Percentiles rank a stretch among this genome's conserved stretches.
These are phyloP conservation scores for Pezicula neosporulosa DNA, from an alignment of 2,329 filamentous ascomycete genomes.

Conservation along the genomic window DNA sequence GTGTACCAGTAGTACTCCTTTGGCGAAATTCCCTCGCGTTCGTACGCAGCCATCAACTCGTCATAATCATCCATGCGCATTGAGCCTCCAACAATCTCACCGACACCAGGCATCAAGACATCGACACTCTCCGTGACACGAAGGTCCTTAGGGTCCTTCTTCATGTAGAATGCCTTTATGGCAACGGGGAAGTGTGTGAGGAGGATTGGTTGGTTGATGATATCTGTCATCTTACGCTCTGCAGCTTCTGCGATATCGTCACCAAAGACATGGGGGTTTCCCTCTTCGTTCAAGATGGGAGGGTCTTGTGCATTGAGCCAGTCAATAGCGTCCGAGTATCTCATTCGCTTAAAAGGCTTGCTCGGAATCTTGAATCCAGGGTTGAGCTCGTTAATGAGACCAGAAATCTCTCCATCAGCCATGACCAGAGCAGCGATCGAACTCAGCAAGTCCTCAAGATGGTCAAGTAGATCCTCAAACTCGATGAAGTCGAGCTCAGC, in stretches of 20 bases:
- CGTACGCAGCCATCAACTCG: conserved; percentile 84
- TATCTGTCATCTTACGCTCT: conserved; percentile 95
- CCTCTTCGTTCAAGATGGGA: conserved; percentile 86
- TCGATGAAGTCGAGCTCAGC: conserved; percentile 94
- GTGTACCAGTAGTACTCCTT: conserved; percentile 97
- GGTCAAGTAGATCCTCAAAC: conserved; percentile 82
- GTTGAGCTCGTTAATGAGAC: conserved; percentile 82
- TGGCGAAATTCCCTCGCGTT: conserved; percentile 80
- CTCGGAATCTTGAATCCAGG: conserved; percentile 79
- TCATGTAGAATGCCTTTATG: conserved; percentile 99
- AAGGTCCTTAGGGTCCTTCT: conserved; percentile 73
- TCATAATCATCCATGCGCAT: conserved; percentile 96
- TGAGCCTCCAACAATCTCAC: conserved; percentile 92
- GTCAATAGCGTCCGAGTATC: conserved; percentile 87
- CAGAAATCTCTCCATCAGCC: conserved; percentile 68
- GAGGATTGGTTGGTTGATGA: conserved; percentile 92
- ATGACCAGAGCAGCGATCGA: conserved; percentile 68
- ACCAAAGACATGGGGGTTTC: conserved; percentile 83
- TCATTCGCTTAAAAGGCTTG: conserved; percentile 91
- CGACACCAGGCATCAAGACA: conserved; percentile 82
- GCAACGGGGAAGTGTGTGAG: conserved; percentile 94
- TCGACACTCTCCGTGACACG: conserved; percentile 94
- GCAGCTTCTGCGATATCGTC: conserved; percentile 98
- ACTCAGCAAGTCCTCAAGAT: conserved; percentile 73
- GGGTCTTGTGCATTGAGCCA: conserved; percentile 85